phyloP scores from a whole-genome alignment of 2,329 filamentous ascomycete genomes.

The Ophiostoma ips region DNA sequence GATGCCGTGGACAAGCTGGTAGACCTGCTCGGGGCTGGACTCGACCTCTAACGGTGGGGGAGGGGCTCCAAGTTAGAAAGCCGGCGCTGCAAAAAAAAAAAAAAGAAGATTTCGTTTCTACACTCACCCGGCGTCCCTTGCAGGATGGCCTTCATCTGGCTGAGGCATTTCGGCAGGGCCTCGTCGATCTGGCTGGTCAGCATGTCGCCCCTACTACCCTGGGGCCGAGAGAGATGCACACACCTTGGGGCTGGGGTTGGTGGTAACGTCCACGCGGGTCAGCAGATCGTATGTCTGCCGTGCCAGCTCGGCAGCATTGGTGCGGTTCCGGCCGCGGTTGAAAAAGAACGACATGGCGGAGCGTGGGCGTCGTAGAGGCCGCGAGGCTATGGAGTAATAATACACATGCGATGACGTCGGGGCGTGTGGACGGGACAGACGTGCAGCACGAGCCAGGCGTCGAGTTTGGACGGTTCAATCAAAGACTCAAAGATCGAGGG shows the following conservation, averaged over 20 bases:
- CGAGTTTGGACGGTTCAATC: not conserved
- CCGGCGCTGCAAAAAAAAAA: too few relatives aligned
- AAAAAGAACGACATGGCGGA: constrained; percentile 16
- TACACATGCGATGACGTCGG: not conserved
- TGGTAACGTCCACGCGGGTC: constrained; percentile 10
- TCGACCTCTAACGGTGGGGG: constrained; percentile 53
- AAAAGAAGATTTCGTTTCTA: not conserved
- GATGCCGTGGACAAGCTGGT: constrained; percentile 69
- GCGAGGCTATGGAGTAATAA: not conserved
- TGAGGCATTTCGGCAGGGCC: constrained; percentile 60
- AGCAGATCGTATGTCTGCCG: constrained; percentile 15
- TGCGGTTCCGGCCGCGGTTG: constrained; percentile 15
- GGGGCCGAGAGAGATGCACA: not conserved
- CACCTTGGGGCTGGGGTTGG: constrained; percentile 8
- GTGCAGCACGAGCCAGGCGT: not conserved
- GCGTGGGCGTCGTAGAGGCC: not conserved
- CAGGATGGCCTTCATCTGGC: constrained; percentile 82
- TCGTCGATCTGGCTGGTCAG: constrained; percentile 42
- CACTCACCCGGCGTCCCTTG: constrained; percentile 81
- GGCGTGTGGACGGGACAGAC: not conserved
- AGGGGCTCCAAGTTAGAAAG: not conserved
- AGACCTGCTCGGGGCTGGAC: constrained; percentile 73
- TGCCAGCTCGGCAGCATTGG: constrained; percentile 15
- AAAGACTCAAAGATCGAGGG: not conserved
- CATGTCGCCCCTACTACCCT: not conserved